Evolutionary conservation across 2,329 filamentous ascomycete species (phyloP).

Genomic region (Orbilia ellipsospora): DNA sequence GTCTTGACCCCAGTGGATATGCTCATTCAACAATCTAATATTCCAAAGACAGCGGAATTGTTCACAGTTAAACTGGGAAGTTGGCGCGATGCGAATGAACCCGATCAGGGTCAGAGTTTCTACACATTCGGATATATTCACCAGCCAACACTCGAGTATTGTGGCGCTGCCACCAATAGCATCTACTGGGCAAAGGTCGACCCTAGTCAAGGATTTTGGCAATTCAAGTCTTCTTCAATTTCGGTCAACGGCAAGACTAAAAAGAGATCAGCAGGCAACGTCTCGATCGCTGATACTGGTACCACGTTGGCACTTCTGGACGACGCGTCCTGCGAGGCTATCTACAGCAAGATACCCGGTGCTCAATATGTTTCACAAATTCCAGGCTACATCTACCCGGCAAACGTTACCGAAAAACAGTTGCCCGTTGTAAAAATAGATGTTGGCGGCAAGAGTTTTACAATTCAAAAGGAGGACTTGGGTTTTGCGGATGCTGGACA

Average conservation of each 20-base stretch:
- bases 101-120: conserved; percentile 66
- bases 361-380: conserved; percentile 68
- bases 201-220: conserved; percentile 75
- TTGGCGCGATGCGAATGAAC: conserved; percentile 66
- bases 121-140: conserved; percentile 81
- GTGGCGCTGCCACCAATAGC: conserved; percentile 63
- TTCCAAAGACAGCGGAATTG: conserved; percentile 68
- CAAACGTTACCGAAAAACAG: conserved; percentile 65
- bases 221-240: conserved; percentile 70
- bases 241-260: conserved; percentile 70
- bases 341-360: conserved; percentile 74
- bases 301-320: conserved; percentile 75
- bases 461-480: conserved; percentile 73
- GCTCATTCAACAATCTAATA: conserved; percentile 71
- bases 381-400: conserved; percentile 75
- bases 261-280: conserved; percentile 67
- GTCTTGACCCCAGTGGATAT: conserved; percentile 75
- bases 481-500: conserved; percentile 69
- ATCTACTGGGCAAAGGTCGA: conserved; percentile 73
- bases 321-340: conserved; percentile 70
- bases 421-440: conserved; percentile 73
- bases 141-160: conserved; percentile 69
- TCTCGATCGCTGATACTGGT: conserved; percentile 77
- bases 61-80: conserved; percentile 74
- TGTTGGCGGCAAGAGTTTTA: conserved; percentile 71